A percentile compares a stretch with the other conserved stretches of the same genome.
Evolutionary conservation across 1,284 basidiomycete genomes (phyloP).

Genomic region (Trichosporon sp.): DNA sequence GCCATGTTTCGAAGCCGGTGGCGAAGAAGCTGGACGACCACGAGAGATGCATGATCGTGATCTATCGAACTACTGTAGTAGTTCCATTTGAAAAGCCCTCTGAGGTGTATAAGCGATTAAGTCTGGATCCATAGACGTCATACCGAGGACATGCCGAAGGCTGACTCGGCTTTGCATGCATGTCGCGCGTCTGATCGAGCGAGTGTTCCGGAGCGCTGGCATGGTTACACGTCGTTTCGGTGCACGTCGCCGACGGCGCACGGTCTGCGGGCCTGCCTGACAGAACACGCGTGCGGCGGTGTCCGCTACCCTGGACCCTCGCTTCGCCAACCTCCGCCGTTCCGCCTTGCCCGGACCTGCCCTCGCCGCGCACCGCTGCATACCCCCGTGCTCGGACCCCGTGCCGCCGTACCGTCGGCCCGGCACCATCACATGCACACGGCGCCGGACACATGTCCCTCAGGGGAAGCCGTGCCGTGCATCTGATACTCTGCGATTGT

Average conservation of each 20-base stretch:
- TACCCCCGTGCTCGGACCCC: not conserved
- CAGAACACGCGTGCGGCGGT: not conserved
- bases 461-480: not conserved
- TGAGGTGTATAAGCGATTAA: not conserved
- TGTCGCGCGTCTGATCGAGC: conserved; percentile 3
- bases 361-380: not conserved
- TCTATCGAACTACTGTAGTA: not conserved
- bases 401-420: conserved; percentile 2
- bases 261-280: not conserved
- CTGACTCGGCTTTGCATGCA: conserved; percentile 9
- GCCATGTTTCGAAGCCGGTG: not conserved
- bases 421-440: not conserved
- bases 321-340: not conserved
- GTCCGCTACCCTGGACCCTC: not conserved
- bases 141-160: not conserved
- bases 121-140: not conserved
- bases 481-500: not conserved
- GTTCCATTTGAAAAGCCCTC: not conserved
- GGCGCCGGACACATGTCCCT: not conserved
- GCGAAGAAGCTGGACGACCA: not conserved
- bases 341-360: not conserved
- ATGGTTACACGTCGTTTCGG: conserved; percentile 5
- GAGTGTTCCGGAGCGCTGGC: not conserved
- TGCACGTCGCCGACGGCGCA: not conserved
- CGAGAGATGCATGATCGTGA: not conserved